Conservation (phyloP, 495 filamentous ascomycete genomes). For the Lophiotrema nucula region DNA sequence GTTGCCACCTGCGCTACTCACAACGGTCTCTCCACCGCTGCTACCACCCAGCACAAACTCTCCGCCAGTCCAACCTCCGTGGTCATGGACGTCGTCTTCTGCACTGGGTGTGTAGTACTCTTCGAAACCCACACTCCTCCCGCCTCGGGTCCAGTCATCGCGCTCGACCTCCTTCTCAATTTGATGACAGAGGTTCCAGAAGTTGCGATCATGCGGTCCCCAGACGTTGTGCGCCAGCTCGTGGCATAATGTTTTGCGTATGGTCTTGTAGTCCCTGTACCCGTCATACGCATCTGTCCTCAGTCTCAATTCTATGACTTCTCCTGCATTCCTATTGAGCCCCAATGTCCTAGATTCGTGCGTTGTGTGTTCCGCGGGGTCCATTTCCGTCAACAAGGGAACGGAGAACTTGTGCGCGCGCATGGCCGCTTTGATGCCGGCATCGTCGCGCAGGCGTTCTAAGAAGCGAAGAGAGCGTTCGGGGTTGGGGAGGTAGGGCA, state of each 20-base stretch:
- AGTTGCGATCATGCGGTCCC: slow-evolving; percentile 75
- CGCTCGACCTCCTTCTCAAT: slow-evolving; percentile 84
- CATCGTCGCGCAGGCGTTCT: slow-evolving; percentile 72
- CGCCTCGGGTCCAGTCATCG: slow-evolving; percentile 72
- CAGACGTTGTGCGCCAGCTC: slow-evolving; percentile 92
- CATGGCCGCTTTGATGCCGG: slow-evolving; percentile 84
- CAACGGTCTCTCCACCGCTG: slow-evolving; percentile 30
- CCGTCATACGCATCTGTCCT: slow-evolving; percentile 93
- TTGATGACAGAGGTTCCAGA: slow-evolving; percentile 81
- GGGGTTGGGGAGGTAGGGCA: slow-evolving; percentile 75
- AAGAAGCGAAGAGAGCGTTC: slow-evolving; percentile 68
- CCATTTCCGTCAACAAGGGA: slow-evolving; percentile 91
- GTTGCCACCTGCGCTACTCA: slow-evolving; percentile 33
- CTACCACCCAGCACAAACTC: slow-evolving; percentile 76
- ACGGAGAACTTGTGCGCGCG: slow-evolving; percentile 78
- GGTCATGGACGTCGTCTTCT: slow-evolving; percentile 64
- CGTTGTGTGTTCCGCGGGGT: slow-evolving; percentile 78
- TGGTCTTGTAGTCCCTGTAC: slow-evolving; percentile 85
- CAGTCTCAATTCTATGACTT: slow-evolving; percentile 87
- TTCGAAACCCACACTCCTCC: slow-evolving; percentile 60
- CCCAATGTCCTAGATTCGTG: slow-evolving; percentile 79
- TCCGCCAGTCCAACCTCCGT: slow-evolving; percentile 84
- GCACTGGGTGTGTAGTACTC: slow-evolving; percentile 66
- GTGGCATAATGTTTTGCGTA: slow-evolving; percentile 89
- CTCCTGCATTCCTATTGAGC: slow-evolving; percentile 81